Evolutionary conservation across 768 basidiomycete species (phyloP), one percentile per base, ranked within the genome.

Genomic region (Jaapia argillacea): DNA sequence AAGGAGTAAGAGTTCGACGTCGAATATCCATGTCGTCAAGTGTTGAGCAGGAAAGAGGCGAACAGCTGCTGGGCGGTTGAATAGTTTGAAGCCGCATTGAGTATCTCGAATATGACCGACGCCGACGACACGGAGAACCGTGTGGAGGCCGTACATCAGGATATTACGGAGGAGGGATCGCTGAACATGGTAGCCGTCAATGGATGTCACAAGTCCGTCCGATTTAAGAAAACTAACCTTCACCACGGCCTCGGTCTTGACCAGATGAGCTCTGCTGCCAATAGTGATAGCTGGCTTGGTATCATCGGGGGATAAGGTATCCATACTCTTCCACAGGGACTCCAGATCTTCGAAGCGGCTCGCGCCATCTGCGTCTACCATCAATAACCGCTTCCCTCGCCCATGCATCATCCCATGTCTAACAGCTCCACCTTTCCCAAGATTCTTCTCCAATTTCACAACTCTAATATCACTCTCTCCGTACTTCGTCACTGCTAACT

Each of bases 71-170:
- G 69, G 54, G 7, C 90, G 86, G 13, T 90, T 81, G 64, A 94
- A 93, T 22, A 97, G 75, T 64, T 97, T 97, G 79, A 97, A 97
- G 24, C 93, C 93, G 57, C 93, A 96, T 58, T 96, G 93, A 14
- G 93, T 97, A 65, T 96, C 92, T 21, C 87, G 78, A 47, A 94
- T 85, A 55, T 89, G 82, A 5, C 83, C 83, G 3, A 92, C 90
- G 38, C 93, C 92, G 24, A 94, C 80, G 37, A 94, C 75, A 26
- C 84, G 79, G 6, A 96, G 73, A 57, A 92, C 80, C 16, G 87
- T 81, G 59, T 97, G 93, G 45, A 97, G 75, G 3, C 84, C 85
- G 55, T 94, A 83, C 93, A 96, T 97, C 44, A 94, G 80, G 46
- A 94, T 64, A 55, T 96, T 97, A 24, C 93, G 85, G 16, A 94